Evolutionary conservation across 257 asterid genomes (phyloP).

Genomic region (Rehmannia glutinosa): DNA sequence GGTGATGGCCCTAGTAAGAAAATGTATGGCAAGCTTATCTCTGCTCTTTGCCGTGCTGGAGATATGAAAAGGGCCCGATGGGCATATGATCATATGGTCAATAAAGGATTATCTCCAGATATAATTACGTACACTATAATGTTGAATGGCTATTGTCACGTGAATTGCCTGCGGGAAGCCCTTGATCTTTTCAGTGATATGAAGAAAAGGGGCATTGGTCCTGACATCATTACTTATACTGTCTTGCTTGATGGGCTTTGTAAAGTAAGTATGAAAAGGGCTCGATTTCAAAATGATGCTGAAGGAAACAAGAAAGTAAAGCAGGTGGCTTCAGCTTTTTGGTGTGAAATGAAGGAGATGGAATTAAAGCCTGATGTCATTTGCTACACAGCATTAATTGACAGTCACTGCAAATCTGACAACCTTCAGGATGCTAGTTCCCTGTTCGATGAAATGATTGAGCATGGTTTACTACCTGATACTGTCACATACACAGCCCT

Average conservation of each 20-base stretch:
- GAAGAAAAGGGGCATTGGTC: slow-evolving; percentile 61
- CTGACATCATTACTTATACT: slow-evolving; percentile 69
- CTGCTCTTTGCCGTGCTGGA: slow-evolving; percentile 61
- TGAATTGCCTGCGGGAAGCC: slow-evolving; percentile 47
- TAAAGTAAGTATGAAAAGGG: slow-evolving; percentile 32
- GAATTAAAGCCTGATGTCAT: slow-evolving; percentile 51
- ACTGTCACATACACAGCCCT: slow-evolving; percentile 60
- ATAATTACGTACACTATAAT: slow-evolving; percentile 57
- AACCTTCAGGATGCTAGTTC: slow-evolving; percentile 57
- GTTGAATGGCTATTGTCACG: slow-evolving; percentile 77
- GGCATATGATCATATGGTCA: slow-evolving; percentile 49
- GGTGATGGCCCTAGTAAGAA: slow-evolving; percentile 40
- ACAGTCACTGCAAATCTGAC: slow-evolving; percentile 59
- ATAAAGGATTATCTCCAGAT: slow-evolving; percentile 58
- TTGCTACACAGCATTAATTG: slow-evolving; percentile 71
- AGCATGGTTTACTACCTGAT: slow-evolving; percentile 64
- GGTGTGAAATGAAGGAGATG: slow-evolving; percentile 49
- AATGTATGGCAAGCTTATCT: slow-evolving; percentile 46
- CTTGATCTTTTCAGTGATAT: slow-evolving; percentile 49
- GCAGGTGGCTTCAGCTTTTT: slow-evolving; percentile 20
- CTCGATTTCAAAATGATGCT: slow-evolving; percentile 7
- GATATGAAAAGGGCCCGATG: slow-evolving; percentile 56
- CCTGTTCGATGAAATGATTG: slow-evolving; percentile 60
- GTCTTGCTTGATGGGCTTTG: slow-evolving; percentile 61
- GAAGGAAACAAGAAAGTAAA: slow-evolving; percentile 21